Evolutionary conservation across 2,329 filamentous ascomycete genomes (phyloP), one percentile per base, ranked within the genome.

Genomic region (Ophiocordyceps camponoti-saundersi): DNA sequence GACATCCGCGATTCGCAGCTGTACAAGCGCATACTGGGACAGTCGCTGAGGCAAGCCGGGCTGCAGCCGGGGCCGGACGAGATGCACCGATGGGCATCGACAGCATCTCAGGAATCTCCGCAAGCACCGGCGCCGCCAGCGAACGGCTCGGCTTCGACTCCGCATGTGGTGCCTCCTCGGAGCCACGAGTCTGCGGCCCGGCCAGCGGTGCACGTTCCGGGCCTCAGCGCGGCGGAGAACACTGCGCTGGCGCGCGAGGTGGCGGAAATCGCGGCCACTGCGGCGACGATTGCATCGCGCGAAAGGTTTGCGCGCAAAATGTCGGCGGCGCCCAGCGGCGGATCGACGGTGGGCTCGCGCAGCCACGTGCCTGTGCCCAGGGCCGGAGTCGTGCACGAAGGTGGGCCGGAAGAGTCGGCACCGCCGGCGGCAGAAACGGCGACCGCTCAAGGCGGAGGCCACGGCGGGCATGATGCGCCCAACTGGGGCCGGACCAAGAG

Each of bases 401-500:
- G 65, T 34, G 76, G 77, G 39, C 71, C 74, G 30, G 57, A 60
- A 18, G 66, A 51, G 6, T 53, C 36, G 16, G 36, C 36, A 11
- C 55, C 52, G 2, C 56, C 56, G 1, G 60, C 56, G n/a, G 56
- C 54, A 2, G 57, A 57, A 32, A 57, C 59, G 8, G 61, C 58
- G 0, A 65, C 65, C 40, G 56, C 53, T n/a, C 59, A 58, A 39
- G 58, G 55, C 41, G 55, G 52, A 39, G 57, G 64, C 15, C 72
- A 73, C 46, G 85, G 85, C 43, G 89, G 90, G 1, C 93, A 98
- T 57, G 92, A 98, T 63, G 92, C 92, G n/a, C 92, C 92, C 5
- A 98, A 98, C 61, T 98, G 92, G 92, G 86, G 90, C 56, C 81
- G 88, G 50, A 77, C 75, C 46, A 96, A 96, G 74, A 95, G 87